Percentiles rank a stretch among this genome's conserved stretches.
Evolutionary conservation across 805 yeast species (phyloP).

Genomic region (Barnettozyma salicaria): DNA sequence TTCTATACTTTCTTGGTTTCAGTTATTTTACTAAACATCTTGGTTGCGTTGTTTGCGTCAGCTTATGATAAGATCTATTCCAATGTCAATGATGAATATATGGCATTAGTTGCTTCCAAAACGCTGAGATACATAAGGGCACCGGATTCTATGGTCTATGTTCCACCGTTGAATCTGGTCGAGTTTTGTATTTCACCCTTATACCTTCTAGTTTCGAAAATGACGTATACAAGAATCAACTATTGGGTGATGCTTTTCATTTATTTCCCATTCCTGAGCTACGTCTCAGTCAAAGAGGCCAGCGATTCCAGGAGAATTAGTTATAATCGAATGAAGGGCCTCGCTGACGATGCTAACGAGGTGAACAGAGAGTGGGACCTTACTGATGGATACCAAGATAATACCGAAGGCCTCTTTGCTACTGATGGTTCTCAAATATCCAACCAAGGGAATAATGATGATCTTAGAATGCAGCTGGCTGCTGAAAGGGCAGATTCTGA

Average conservation of each 20-base stretch:
- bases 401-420: constrained; percentile 28
- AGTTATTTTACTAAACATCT: constrained; percentile 71
- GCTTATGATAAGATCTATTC: constrained; percentile 78
- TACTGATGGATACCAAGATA: constrained; percentile 59
- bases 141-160: constrained; percentile 79
- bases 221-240: constrained; percentile 36
- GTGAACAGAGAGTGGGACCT: constrained; percentile 76
- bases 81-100: constrained; percentile 78
- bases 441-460: constrained; percentile 30
- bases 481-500: constrained; percentile 70
- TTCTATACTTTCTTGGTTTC: constrained; percentile 68
- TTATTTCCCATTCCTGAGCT: constrained; percentile 60
- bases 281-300: constrained; percentile 60
- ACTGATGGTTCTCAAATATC: constrained; percentile 23
- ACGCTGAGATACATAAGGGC: constrained; percentile 81
- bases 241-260: constrained; percentile 54
- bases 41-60: constrained; percentile 79
- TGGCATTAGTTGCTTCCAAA: constrained; percentile 80
- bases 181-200: constrained; percentile 51
- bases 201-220: constrained; percentile 34
- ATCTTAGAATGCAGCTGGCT: constrained; percentile 44
- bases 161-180: constrained; percentile 77
- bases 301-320: constrained; percentile 61
- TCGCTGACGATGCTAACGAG: constrained; percentile 77
- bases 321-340: constrained; percentile 58